Evolutionary conservation across 2,329 filamentous ascomycete genomes (phyloP).

Genomic region (Alternaria hordeiaustralica): DNA sequence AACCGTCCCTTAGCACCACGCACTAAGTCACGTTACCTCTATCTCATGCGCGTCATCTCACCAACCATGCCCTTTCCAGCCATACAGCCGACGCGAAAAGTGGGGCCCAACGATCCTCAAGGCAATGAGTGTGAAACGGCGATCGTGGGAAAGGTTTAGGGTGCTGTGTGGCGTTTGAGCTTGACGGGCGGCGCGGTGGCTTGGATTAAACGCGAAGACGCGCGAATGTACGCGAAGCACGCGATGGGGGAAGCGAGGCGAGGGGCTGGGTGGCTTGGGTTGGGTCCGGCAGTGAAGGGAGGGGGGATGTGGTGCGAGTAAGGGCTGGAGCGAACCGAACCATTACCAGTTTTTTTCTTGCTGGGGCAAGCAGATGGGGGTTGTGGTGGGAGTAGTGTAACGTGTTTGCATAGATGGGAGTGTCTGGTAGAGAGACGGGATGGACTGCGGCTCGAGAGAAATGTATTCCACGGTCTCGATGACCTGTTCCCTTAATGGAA

Average conservation of each 20-base stretch:
- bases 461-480: neutral
- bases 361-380: neutral
- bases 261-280: neutral
- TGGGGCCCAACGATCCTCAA: neutral
- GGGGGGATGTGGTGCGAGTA: neutral
- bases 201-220: neutral
- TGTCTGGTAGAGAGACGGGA: neutral
- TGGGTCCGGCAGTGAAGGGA: neutral
- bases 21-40: slow-evolving; percentile 23
- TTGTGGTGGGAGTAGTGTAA: neutral
- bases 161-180: neutral
- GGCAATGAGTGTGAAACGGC: neutral
- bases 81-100: neutral
- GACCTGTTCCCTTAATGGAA: neutral
- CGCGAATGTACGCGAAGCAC: neutral
- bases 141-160: neutral
- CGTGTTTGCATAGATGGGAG: neutral
- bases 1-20: neutral
- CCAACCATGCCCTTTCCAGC: slow-evolving; percentile 1
- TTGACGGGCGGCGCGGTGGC: neutral
- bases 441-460: neutral
- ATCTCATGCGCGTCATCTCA: slow-evolving; percentile 22
- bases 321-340: neutral
- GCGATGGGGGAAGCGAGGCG: neutral
- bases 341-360: neutral